Percentiles rank a stretch among this genome's conserved stretches.
These are phyloP conservation scores for Staphylotrichum longicolle DNA, from an alignment of 495 filamentous ascomycete genomes.

Conservation along the genomic window DNA sequence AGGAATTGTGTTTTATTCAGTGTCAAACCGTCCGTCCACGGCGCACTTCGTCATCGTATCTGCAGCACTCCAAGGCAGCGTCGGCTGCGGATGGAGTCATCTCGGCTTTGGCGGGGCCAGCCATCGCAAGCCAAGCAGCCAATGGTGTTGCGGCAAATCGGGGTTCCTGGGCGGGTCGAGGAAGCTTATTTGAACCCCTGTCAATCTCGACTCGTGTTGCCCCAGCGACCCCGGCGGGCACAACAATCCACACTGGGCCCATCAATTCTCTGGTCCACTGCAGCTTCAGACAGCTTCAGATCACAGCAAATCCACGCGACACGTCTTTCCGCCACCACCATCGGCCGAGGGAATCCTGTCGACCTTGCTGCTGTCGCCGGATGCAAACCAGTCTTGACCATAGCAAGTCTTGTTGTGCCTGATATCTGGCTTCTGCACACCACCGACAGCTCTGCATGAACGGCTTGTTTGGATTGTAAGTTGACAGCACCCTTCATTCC, in stretches of 20 bases:
- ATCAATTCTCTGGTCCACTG: background rate
- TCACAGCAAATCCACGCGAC: conserved; percentile 13
- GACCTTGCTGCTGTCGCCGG: background rate
- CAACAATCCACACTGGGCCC: conserved; percentile 12
- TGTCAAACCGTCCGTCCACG: background rate
- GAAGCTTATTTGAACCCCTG: conserved; percentile 17
- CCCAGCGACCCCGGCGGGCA: conserved; percentile 9
- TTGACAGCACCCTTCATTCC: too few species aligned
- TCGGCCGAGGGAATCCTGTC: background rate
- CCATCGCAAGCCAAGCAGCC: conserved; percentile 3
- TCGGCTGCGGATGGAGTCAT: conserved; percentile 14
- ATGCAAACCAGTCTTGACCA: background rate
- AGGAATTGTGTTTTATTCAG: background rate
- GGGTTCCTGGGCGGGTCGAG: background rate
- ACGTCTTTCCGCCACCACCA: conserved; percentile 10
- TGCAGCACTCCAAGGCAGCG: background rate
- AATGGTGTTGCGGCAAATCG: conserved; percentile 8
- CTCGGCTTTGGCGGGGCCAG: conserved; percentile 20
- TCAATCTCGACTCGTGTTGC: conserved; percentile 10
- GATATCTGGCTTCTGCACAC: background rate
- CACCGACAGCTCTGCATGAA: background rate
- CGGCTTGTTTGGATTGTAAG: background rate
- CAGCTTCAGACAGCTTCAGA: conserved; percentile 8
- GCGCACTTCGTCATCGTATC: background rate
- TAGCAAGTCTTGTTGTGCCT: background rate